phyloP scores from a whole-genome alignment of 352 stramenopile genomes.

The Globisporangium nodosum region DNA sequence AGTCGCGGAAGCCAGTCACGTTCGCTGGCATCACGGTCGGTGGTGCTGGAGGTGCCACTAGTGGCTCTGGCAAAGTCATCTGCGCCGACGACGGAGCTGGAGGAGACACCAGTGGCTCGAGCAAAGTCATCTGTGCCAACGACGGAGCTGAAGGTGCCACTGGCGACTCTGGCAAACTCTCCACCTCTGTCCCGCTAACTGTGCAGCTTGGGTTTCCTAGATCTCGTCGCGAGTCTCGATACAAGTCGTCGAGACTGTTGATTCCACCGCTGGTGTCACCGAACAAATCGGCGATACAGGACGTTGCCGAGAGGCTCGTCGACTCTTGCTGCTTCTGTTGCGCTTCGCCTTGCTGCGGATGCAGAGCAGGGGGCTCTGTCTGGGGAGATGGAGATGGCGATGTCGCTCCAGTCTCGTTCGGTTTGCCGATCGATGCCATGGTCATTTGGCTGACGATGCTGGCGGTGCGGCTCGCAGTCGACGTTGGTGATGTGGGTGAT shows the following conservation, averaged over 20 bases:
- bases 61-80: not conserved
- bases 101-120: not conserved
- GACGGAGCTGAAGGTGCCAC: not conserved
- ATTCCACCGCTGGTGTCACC: slow-evolving; percentile 1
- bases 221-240: slow-evolving; percentile 1
- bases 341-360: not conserved
- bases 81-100: not conserved
- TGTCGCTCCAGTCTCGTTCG: not conserved
- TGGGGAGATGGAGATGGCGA: not conserved
- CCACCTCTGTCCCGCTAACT: not conserved
- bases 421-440: not conserved
- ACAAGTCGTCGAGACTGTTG: slow-evolving; percentile 10
- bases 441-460: slow-evolving; percentile 14
- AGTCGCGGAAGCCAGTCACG: not conserved
- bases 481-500: not conserved
- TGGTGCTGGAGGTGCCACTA: not conserved
- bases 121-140: not conserved
- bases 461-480: slow-evolving; percentile 7
- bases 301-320: too few relatives aligned
- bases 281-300: not conserved
- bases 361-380: not conserved
- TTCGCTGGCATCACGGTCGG: too few relatives aligned
- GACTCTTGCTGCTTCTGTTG: not conserved
- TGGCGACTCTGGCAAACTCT: not conserved
- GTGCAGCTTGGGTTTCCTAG: not conserved